phyloP scores from a whole-genome alignment of 2,329 filamentous ascomycete genomes.

The Claviceps spartinae region DNA sequence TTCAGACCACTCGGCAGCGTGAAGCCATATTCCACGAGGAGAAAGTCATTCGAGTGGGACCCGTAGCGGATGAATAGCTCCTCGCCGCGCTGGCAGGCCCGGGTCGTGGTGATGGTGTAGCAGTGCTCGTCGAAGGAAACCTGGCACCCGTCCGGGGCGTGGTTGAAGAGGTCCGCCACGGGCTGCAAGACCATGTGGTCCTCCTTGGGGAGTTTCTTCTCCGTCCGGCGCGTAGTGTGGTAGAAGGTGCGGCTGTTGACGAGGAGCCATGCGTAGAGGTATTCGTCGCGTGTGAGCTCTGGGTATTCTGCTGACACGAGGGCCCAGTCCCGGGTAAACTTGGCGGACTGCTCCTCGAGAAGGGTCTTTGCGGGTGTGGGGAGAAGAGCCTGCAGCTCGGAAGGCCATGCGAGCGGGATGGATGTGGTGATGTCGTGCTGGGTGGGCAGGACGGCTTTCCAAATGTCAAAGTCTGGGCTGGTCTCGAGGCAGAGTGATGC shows the following conservation, averaged over 20 bases:
- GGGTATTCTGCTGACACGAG: slow-evolving; percentile 17
- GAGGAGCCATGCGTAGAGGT: slow-evolving; percentile 43
- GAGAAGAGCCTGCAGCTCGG: slow-evolving; percentile 28
- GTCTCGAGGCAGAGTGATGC: slow-evolving; percentile 46
- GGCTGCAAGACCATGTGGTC: slow-evolving; percentile 59
- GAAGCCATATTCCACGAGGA: slow-evolving; percentile 54
- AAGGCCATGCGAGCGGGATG: slow-evolving; percentile 35
- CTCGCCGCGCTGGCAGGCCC: slow-evolving; percentile 38
- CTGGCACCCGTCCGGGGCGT: slow-evolving; percentile 34
- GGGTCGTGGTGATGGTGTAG: slow-evolving; percentile 41
- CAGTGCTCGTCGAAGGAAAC: slow-evolving; percentile 36
- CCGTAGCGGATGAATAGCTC: slow-evolving; percentile 60
- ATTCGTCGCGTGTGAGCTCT: slow-evolving; percentile 23
- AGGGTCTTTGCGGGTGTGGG: slow-evolving; percentile 28
- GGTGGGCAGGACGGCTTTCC: slow-evolving; percentile 56
- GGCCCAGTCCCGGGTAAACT: slow-evolving; percentile 29
- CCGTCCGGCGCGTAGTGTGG: slow-evolving; percentile 33
- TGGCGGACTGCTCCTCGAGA: slow-evolving; percentile 37
- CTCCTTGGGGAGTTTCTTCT: slow-evolving; percentile 27
- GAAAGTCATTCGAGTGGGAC: slow-evolving; percentile 53
- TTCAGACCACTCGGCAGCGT: slow-evolving; percentile 29
- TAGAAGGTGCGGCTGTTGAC: slow-evolving; percentile 52
- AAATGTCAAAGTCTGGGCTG: slow-evolving; percentile 34
- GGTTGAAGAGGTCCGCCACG: slow-evolving; percentile 60
- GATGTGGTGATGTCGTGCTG: slow-evolving; percentile 38